phyloP scores from a whole-genome alignment of 306 rosid species.

The Cotoneaster glaucophyllus region DNA sequence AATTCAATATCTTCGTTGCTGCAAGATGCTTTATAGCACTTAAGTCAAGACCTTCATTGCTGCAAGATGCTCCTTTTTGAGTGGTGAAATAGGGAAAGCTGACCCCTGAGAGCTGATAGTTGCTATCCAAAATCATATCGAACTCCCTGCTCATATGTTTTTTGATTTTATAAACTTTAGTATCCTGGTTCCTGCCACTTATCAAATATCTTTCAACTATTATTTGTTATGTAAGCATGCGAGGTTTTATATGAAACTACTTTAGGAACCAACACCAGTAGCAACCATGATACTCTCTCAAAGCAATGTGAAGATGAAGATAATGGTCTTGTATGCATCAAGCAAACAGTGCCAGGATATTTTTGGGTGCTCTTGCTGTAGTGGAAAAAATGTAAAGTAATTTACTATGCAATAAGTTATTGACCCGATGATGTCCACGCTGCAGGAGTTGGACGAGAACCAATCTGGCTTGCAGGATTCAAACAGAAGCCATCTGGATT shows the following conservation, averaged over 20 bases:
- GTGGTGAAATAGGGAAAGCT: background rate
- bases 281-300: background rate
- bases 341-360: background rate
- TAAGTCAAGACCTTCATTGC: background rate
- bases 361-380: background rate
- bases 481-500: conserved; percentile 31
- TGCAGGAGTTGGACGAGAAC: background rate
- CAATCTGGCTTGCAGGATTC: conserved; percentile 33
- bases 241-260: background rate
- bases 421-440: background rate
- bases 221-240: background rate
- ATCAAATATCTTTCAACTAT: background rate
- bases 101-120: background rate
- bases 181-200: background rate
- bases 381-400: background rate
- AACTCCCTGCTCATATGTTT: background rate
- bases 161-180: background rate
- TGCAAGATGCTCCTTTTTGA: background rate
- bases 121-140: background rate
- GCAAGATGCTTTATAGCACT: background rate
- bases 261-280: background rate
- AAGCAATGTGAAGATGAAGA: background rate
- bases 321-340: background rate
- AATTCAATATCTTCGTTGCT: background rate
- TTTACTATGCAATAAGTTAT: background rate